Conservation (phyloP, 2,329 filamentous ascomycete genomes). For the Alternaria sp. region DNA sequence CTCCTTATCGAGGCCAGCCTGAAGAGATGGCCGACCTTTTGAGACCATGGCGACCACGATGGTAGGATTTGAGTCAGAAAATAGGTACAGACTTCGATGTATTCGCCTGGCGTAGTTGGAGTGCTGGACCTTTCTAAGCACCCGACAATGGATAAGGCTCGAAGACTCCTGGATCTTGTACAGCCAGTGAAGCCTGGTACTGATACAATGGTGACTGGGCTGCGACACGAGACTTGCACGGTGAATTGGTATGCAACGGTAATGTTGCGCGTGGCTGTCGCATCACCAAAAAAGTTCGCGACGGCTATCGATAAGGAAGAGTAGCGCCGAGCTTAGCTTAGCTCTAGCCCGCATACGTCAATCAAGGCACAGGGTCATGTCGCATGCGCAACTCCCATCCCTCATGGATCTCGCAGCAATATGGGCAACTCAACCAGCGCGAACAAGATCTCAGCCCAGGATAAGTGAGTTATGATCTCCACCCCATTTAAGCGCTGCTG, state of each 20-base stretch:
- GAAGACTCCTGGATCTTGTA: neutral
- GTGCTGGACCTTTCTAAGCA: neutral
- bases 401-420: conserved; percentile 36
- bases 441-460: conserved; percentile 76
- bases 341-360: conserved; percentile 25
- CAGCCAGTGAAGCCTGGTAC: neutral
- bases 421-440: conserved; percentile 72
- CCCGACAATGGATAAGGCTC: neutral
- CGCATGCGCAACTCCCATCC: conserved; percentile 20
- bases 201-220: neutral
- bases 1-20: conserved; percentile 54
- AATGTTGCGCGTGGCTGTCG: neutral
- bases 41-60: conserved; percentile 31
- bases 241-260: neutral
- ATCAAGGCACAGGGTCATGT: conserved; percentile 30
- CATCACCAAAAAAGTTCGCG: conserved; percentile 33
- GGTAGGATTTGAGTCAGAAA: neutral
- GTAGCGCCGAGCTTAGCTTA: conserved; percentile 19
- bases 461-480: conserved; percentile 68
- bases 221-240: neutral
- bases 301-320: conserved; percentile 45
- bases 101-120: neutral
- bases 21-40: conserved; percentile 40
- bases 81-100: neutral
- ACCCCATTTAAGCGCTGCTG: conserved; percentile 5